A percentile compares a stretch with the other conserved stretches of the same genome.
phyloP scores from a whole-genome alignment of 805 yeast genomes.

The Lipomyces yamadae region DNA sequence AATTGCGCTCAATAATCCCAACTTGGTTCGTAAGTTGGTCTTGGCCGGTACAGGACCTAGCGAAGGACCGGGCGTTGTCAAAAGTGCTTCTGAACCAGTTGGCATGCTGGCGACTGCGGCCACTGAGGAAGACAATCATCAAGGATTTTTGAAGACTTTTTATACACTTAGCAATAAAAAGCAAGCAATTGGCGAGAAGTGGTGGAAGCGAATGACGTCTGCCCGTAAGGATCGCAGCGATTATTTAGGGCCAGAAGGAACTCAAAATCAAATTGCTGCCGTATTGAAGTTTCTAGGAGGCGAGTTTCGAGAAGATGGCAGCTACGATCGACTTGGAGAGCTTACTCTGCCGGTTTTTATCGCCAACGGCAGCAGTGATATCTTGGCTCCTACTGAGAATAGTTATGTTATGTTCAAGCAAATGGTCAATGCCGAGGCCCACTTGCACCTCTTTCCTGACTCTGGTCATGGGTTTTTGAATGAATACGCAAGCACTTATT shows the following conservation, averaged over 20 bases:
- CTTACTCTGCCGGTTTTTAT: neutral
- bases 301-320: neutral
- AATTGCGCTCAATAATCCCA: neutral
- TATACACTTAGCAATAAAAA: neutral
- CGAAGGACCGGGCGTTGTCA: neutral
- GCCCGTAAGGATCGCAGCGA: neutral
- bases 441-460: neutral
- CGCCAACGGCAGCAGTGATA: neutral
- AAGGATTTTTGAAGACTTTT: neutral
- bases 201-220: neutral
- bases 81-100: neutral
- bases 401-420: neutral
- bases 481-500: neutral
- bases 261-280: neutral
- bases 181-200: neutral
- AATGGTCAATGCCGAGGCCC: neutral
- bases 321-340: neutral
- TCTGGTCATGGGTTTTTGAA: constrained; percentile 5
- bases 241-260: neutral
- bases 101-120: neutral
- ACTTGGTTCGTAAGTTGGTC: neutral
- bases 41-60: neutral
- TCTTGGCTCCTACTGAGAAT: constrained; percentile 1
- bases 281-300: neutral
- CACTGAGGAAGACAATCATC: neutral